phyloP scores from a whole-genome alignment of 352 stramenopile genomes.

The Bremia lactucae region DNA sequence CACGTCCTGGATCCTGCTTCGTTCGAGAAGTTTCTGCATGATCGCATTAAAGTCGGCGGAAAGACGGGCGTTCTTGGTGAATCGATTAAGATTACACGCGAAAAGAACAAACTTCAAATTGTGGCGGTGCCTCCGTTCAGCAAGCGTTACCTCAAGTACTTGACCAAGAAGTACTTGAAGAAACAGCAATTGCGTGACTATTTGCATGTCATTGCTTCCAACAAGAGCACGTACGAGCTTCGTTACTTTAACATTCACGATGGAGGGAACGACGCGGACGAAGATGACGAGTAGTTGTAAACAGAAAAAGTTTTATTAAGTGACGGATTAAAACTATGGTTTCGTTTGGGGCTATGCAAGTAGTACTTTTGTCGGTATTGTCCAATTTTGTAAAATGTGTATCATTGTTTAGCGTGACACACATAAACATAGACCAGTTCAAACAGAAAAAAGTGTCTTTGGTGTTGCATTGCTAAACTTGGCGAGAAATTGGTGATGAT shows the following conservation, averaged over 20 bases:
- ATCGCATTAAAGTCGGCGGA: slow-evolving; percentile 98
- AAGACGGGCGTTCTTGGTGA: slow-evolving; percentile 96
- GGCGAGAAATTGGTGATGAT: too few relatives aligned
- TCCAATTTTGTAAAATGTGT: slow-evolving; percentile 2
- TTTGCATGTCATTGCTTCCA: slow-evolving; percentile 96
- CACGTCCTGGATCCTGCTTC: slow-evolving; percentile 97
- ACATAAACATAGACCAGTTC: slow-evolving; percentile 8
- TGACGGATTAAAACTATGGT: too few relatives aligned
- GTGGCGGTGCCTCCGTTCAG: slow-evolving; percentile 91
- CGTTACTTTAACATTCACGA: slow-evolving; percentile 98
- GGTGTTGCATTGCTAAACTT: too few relatives aligned
- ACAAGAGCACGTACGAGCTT: slow-evolving; percentile 98
- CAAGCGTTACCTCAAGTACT: slow-evolving; percentile 99
- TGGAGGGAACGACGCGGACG: slow-evolving; percentile 84
- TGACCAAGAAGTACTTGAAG: slow-evolving; percentile 99
- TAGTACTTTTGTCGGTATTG: too few relatives aligned
- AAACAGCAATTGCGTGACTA: slow-evolving; percentile 99
- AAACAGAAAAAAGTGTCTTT: too few relatives aligned
- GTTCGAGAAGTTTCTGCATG: slow-evolving; percentile 99
- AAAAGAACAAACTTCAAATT: slow-evolving; percentile 96
- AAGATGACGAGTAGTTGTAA: slow-evolving; percentile 78
- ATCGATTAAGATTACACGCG: slow-evolving; percentile 90
- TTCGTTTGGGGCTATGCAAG: too few relatives aligned
- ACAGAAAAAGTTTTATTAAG: slow-evolving; percentile 2
- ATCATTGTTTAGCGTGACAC: neutral